Conservation (phyloP, 1,284 basidiomycete genomes). For the Puccinia brachypodii region DNA sequence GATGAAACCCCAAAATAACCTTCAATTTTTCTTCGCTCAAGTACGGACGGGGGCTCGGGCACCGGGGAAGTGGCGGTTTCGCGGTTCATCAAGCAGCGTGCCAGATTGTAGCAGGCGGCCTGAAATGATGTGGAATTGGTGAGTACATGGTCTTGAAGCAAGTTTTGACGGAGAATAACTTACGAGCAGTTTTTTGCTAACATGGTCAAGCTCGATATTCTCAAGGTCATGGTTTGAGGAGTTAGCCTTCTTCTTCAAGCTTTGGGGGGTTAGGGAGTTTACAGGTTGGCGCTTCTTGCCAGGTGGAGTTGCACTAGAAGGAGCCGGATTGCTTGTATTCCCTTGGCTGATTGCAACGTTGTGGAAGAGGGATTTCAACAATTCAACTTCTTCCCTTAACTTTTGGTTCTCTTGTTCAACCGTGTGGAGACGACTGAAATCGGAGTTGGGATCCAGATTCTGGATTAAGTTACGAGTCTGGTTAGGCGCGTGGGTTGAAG, state of each 20-base stretch:
- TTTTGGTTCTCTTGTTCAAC: slow-evolving; percentile 30
- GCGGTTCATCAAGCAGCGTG: slow-evolving; percentile 19
- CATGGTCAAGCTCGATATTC: background rate
- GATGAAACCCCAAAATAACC: slow-evolving; percentile 2
- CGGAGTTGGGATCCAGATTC: background rate
- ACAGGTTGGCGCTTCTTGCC: background rate
- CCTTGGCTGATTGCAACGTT: slow-evolving; percentile 11
- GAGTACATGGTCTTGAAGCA: too few relatives aligned
- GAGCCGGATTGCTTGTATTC: background rate
- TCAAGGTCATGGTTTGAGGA: background rate
- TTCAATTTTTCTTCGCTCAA: background rate
- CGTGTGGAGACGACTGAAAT: background rate
- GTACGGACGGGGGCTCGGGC: background rate
- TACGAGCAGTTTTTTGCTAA: background rate
- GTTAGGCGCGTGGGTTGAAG: background rate
- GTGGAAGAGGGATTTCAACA: slow-evolving; percentile 16
- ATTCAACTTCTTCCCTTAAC: slow-evolving; percentile 15
- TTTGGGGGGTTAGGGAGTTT: background rate
- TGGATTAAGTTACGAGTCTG: background rate
- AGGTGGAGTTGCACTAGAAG: background rate
- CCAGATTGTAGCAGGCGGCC: slow-evolving; percentile 4
- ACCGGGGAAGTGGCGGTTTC: slow-evolving; percentile 2
- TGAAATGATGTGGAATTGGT: too few relatives aligned
- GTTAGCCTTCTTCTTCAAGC: background rate
- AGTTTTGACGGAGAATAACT: background rate